Percentiles rank a stretch among this genome's conserved stretches.
phyloP scores from a whole-genome alignment of 345 rosid genomes.

The Clarkia xantiana region DNA sequence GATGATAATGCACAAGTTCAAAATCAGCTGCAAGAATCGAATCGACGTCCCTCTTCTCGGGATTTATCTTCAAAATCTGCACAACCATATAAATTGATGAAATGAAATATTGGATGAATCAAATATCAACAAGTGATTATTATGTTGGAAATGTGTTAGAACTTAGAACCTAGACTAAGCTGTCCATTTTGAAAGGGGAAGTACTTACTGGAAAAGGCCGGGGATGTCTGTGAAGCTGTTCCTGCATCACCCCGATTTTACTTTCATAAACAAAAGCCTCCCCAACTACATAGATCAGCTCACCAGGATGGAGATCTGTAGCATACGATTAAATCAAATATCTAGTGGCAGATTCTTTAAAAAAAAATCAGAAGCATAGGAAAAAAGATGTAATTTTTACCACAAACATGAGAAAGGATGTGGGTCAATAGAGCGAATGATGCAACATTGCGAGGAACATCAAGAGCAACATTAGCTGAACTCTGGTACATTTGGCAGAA shows the following conservation, averaged over 20 bases:
- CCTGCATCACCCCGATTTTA: slow-evolving; percentile 24
- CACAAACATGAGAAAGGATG: slow-evolving; percentile 33
- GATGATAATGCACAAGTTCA: slow-evolving; percentile 25
- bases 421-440: slow-evolving; percentile 28
- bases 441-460: slow-evolving; percentile 31
- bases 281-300: slow-evolving; percentile 24
- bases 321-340: background rate
- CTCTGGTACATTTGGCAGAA: slow-evolving; percentile 31
- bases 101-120: background rate
- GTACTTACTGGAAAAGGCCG: slow-evolving; percentile 29
- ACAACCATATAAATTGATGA: background rate
- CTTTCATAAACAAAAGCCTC: slow-evolving; percentile 24
- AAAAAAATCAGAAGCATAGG: background rate
- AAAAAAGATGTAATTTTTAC: slow-evolving; percentile 10
- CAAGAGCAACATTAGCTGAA: slow-evolving; percentile 31
- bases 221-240: slow-evolving; percentile 27
- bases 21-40: slow-evolving; percentile 22
- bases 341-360: background rate
- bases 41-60: slow-evolving; percentile 26
- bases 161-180: too few relatives aligned
- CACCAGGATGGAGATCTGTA: slow-evolving; percentile 29
- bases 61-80: slow-evolving; percentile 31
- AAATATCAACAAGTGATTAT: background rate
- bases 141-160: background rate
- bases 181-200: background rate